Base-by-base conservation (phyloP, 23 red algal species). In the Gracilaria caudata region DNA sequence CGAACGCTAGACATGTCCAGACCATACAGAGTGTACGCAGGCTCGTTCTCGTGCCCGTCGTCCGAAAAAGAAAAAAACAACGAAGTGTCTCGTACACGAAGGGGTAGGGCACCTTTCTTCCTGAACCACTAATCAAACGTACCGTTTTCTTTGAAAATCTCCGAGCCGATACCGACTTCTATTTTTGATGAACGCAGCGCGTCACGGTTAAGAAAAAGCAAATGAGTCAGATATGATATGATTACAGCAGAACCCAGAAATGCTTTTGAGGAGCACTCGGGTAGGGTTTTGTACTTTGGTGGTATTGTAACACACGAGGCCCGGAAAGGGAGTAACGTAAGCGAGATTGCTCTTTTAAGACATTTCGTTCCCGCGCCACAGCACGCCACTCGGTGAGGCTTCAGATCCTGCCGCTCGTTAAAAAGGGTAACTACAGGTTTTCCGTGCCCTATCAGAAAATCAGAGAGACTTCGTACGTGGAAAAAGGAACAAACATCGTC, bases 51-150 rank as follows among this genome's bases (percentile, higher is more conserved):
- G 11, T 45, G 43, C 43, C 43, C 43, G 11, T 45, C 43, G 43
- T 45, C n/a, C n/a, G n/a, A n/a, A n/a, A n/a, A n/a, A 8, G 49
- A 53, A 53, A 53, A 53, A 9, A 53, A 17, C 19, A 16, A 53
- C 49, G 19, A 53, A 53, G 12, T 53, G 49, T 53, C 49, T 53
- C 13, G 5, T 53, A 53, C 19, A 16, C 19, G 43, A 53, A 2
- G 49, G 14, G 49, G 49, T 53, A 53, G 49, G 49, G 49, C 13
- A 53, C 49, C 14, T 17, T 53, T 9, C 19, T 53, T 53, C n/a
- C n/a, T 53, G 49, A 53, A 53, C 49, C 49, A 53, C 49, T 53
- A n/a, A n/a, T n/a, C n/a, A n/a, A n/a, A n/a, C n/a, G n/a, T 53
- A 53, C 19, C 49, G 49, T 53, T 53, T 53, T 53, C 12, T 17